Base-by-base conservation (phyloP, 2,329 filamentous ascomycete genomes). In the Calonectria pseudoturangicola region DNA sequence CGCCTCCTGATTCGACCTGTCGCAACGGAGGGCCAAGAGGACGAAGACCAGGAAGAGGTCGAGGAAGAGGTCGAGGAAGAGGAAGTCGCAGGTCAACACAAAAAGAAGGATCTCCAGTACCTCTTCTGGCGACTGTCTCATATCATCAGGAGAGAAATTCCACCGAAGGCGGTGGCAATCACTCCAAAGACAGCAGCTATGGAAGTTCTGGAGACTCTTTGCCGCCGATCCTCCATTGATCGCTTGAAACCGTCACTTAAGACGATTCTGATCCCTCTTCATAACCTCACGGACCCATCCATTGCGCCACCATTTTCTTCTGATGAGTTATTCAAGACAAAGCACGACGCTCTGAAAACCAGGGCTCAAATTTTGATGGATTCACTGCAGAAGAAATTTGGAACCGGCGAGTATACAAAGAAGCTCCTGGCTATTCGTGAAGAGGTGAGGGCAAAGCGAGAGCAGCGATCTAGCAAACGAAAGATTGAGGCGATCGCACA, bases 401-500 rank as follows among this genome's bases (percentile, higher is more conserved):
- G 96, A 48, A 95, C 93, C 2, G 90, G 92, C 1, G 91, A 91
- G 74, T 99, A 96, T 85, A 92, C 96, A n/a, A 88, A 89, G 68
- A 89, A 93, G 56, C 88, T 98, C 80, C 84, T 94, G 47, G 89
- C 89, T 48, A 94, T 97, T 8, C 91, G 95, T 73, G 92, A 93
- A 66, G 90, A 89, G 18, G 92, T 97, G n/a, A 91, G 90, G 80
- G 89, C 89, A 75, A 91, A 93, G 79, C 89, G 97, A 76, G 91
- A 95, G 81, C 91, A 92, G 79, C 88, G 97, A 75, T 91, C 93
- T 67, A 91, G 89, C 75, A 99, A 99, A 90, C 91, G 97, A 80
- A 94, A 95, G 85, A 94, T 98, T 75, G 96, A 97, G 82, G 94
- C 94, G 13, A 92, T 99, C 28, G 90, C 90, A 63, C 91, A 93